Evolutionary conservation across 2,329 filamentous ascomycete genomes (phyloP), one percentile per base, ranked within the genome.

Genomic region (Celoporthe dispersa): DNA sequence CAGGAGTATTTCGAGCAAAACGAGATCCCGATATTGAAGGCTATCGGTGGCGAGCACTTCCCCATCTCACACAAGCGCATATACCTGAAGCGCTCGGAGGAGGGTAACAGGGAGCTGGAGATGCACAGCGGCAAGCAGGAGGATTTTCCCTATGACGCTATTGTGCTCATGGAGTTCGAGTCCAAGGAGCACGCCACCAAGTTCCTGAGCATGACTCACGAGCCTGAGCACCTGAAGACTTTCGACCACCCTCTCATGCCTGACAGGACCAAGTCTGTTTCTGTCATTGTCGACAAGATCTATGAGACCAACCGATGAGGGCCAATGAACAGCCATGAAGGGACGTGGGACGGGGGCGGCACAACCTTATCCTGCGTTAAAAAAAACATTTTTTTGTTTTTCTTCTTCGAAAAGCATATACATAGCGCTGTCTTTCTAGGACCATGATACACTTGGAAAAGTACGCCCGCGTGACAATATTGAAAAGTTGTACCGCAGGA

Each of bases 1-100:
- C 53, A 57, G 7, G 53, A 57, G 12, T 57, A 57, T 57, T 57
- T 57, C 25, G 53, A 57, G 28, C 25, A 57, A n/a, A 57, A 57
- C 14, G 53, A 57, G 28, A 57, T 57, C 28, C 53, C 53, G 4
- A 57, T 57, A 14, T 33, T 57, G 53, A 57, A 57, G 53, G 53
- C 53, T 1, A 57, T 57, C 25, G 53, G 53, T 7, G 53, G 53
- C 12, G 53, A 57, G 28, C 53, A 57, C 28, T 57, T 57, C 28
- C 53, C 53, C 12, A 57, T 57, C 28, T 57, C 53, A 31, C 53
- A 57, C 53, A 57, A 57, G 53, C 53, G 53, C 53, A 57, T 57
- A 57, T 57, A 57, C 53, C 28, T 57, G 12, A 57, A 57, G 53
- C 53, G 53, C 53, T 57, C 53, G 14, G 53, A 57, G 25, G 53